Evolutionary conservation across 371 early-diverging fungal species (phyloP).

Genomic region (Mucor irregularis): DNA sequence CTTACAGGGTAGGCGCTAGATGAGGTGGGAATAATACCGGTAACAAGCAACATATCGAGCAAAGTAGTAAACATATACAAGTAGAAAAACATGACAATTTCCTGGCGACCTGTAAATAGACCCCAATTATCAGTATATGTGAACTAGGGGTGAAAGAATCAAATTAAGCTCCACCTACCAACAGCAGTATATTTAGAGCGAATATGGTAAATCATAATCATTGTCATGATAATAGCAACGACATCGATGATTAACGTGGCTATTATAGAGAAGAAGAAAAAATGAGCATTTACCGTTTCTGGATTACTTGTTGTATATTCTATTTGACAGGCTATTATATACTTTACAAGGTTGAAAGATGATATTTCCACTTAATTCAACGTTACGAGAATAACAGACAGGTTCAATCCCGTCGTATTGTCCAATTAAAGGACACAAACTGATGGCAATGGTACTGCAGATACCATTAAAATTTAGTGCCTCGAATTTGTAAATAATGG

Average conservation of each 20-base stretch:
- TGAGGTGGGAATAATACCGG: conserved; percentile 80
- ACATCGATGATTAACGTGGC: conserved; percentile 79
- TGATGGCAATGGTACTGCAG: conserved; percentile 78
- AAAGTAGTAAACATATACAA: conserved; percentile 71
- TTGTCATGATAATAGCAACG: conserved; percentile 85
- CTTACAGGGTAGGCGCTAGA: conserved; percentile 71
- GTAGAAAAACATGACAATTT: conserved; percentile 93
- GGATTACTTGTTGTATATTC: too few species aligned
- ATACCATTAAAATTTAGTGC: conserved; percentile 76
- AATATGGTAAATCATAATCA: conserved; percentile 91
- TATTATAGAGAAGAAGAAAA: conserved; percentile 5
- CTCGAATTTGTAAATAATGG: conserved; percentile 29
- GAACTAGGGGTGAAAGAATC: neutral
- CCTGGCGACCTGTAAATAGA: conserved; percentile 77
- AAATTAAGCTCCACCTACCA: conserved; percentile 42
- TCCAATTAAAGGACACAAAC: conserved; percentile 89
- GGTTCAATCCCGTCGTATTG: conserved; percentile 79
- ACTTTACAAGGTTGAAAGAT: conserved; percentile 88
- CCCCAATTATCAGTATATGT: neutral
- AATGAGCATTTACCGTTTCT: neutral
- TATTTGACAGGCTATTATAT: neutral
- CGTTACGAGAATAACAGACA: conserved; percentile 90
- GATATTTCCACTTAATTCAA: conserved; percentile 74
- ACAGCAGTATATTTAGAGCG: conserved; percentile 92
- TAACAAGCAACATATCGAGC: conserved; percentile 79